Conservation (phyloP, 2,329 filamentous ascomycete genomes). For the Ophioceras dolichostomum region DNA sequence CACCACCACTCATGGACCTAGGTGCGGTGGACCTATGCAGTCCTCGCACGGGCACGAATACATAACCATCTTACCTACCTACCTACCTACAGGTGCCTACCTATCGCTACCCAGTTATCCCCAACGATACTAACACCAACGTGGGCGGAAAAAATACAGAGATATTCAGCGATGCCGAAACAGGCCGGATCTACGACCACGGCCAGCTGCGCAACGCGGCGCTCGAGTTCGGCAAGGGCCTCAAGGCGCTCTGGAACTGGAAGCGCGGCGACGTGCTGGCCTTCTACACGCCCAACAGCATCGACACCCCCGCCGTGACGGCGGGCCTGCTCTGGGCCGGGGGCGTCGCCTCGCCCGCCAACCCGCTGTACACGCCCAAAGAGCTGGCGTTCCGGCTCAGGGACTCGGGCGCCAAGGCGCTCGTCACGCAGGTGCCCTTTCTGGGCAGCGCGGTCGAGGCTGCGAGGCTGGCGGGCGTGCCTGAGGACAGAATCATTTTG, state of each 20-base stretch:
- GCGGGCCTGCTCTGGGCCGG: conserved; percentile 79
- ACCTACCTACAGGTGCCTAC: too few species aligned
- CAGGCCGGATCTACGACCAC: conserved; percentile 57
- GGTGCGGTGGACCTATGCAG: too few species aligned
- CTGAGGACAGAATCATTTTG: conserved; percentile 60
- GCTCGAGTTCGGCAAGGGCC: conserved; percentile 65
- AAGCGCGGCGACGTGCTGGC: conserved; percentile 72
- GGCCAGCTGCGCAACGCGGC: conserved; percentile 52
- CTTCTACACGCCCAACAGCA: conserved; percentile 73
- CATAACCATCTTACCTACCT: too few species aligned
- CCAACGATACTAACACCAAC: too few species aligned
- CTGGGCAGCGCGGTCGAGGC: conserved; percentile 55
- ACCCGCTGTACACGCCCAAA: conserved; percentile 72
- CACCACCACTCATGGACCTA: too few species aligned
- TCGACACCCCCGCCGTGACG: conserved; percentile 67
- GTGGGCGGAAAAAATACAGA: conserved; percentile 48
- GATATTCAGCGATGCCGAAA: conserved; percentile 66
- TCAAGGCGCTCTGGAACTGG: conserved; percentile 66
- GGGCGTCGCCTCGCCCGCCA: conserved; percentile 71
- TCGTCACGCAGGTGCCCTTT: conserved; percentile 61
- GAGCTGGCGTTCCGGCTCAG: conserved; percentile 78
- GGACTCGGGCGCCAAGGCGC: conserved; percentile 60
- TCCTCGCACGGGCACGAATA: too few species aligned
- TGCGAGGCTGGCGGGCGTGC: conserved; percentile 56
- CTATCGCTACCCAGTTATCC: too few species aligned